Percentiles rank a stretch among this genome's conserved stretches.
Evolutionary conservation across 768 basidiomycete genomes (phyloP).

Genomic region (Amanita thiersii): DNA sequence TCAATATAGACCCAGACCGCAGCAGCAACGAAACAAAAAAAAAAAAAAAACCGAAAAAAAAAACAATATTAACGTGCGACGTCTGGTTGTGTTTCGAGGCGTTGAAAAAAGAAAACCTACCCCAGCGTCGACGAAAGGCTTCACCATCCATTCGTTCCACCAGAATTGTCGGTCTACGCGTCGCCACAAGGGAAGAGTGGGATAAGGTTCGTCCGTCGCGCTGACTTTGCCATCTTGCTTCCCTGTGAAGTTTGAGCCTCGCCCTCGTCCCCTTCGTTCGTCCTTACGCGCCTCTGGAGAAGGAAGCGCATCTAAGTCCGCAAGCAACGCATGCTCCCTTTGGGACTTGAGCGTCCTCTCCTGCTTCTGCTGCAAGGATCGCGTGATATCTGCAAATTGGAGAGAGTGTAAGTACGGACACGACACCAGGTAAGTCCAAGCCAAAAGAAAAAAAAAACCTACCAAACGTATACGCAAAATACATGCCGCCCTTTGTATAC

Average conservation of each 20-base stretch:
- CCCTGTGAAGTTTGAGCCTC: slow-evolving; percentile 34
- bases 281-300: slow-evolving; percentile 16
- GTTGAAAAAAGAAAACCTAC: slow-evolving; percentile 32
- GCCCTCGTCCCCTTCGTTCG: slow-evolving; percentile 21
- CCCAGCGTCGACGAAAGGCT: slow-evolving; percentile 82
- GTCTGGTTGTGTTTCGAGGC: slow-evolving; percentile 1
- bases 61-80: background rate
- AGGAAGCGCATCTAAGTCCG: slow-evolving; percentile 48
- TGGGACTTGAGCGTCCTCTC: slow-evolving; percentile 51
- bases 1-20: too few relatives aligned
- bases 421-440: too few relatives aligned
- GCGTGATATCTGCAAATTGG: slow-evolving; percentile 59
- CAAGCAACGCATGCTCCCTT: slow-evolving; percentile 50
- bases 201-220: slow-evolving; percentile 60
- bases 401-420: slow-evolving; percentile 1
- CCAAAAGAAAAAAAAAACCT: slow-evolving; percentile 15
- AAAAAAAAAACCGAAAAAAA: background rate
- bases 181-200: slow-evolving; percentile 83
- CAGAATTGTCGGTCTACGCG: slow-evolving; percentile 87
- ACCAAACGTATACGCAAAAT: slow-evolving; percentile 85
- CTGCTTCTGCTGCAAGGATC: slow-evolving; percentile 74
- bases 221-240: slow-evolving; percentile 28
- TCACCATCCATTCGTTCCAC: slow-evolving; percentile 91
- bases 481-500: slow-evolving; percentile 82
- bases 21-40: too few relatives aligned